Conservation (phyloP, 805 yeast species). For the Yarrowia phangngaensis region DNA sequence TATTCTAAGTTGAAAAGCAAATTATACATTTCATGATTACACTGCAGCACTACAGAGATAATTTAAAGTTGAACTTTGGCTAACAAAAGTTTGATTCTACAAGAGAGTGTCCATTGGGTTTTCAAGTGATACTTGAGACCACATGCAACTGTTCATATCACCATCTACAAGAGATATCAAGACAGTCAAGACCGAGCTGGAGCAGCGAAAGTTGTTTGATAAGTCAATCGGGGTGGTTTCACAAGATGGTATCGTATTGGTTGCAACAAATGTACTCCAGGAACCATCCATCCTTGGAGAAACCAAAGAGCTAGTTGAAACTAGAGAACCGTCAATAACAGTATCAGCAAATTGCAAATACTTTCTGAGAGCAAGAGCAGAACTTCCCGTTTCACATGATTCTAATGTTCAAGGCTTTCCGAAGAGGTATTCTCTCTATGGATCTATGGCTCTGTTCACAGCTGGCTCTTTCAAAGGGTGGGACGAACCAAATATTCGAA, state of each 20-base stretch:
- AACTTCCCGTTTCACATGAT: too few relatives aligned
- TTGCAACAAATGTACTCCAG: conserved; percentile 1
- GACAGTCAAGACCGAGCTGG: conserved; percentile 9
- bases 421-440: conserved; percentile 53
- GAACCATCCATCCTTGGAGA: neutral
- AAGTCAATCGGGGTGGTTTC: conserved; percentile 16
- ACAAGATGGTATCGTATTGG: neutral
- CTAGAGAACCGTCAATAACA: neutral
- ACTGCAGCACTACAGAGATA: too few relatives aligned
- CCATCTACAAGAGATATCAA: conserved; percentile 2
- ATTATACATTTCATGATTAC: too few relatives aligned
- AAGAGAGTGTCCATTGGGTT: too few relatives aligned
- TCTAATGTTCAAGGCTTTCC: neutral
- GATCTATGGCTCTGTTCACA: conserved; percentile 62
- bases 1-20: too few relatives aligned
- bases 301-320: neutral
- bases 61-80: too few relatives aligned
- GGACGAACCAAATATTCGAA: neutral
- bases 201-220: conserved; percentile 2
- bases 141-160: conserved; percentile 17
- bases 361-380: neutral
- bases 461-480: conserved; percentile 42
- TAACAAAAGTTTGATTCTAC: too few relatives aligned
- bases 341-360: neutral
- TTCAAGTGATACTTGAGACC: too few relatives aligned